These are phyloP conservation scores for Hypoxylon sp. DNA, from an alignment of 2,329 filamentous ascomycete genomes.

Conservation along the genomic window DNA sequence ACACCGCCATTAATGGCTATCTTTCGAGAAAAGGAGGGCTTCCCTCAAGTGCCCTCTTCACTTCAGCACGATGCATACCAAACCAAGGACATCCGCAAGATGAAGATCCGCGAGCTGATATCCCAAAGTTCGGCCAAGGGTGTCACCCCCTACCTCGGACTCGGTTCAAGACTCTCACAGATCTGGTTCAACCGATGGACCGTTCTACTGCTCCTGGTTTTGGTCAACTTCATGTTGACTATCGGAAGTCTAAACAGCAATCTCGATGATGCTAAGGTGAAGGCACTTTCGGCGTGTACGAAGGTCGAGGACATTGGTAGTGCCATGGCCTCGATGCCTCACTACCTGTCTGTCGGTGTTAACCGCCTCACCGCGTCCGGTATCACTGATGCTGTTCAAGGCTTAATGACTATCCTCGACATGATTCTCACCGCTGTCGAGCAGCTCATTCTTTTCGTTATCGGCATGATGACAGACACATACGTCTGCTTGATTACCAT, in stretches of 20 bases:
- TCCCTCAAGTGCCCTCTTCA: constrained; percentile 53
- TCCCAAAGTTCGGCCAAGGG: constrained; percentile 74
- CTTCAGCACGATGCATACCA: constrained; percentile 54
- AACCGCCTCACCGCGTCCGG: constrained; percentile 87
- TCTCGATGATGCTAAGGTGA: constrained; percentile 79
- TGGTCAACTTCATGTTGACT: constrained; percentile 84
- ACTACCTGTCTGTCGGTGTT: constrained; percentile 90
- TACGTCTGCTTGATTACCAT: constrained; percentile 92
- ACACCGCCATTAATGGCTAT: constrained; percentile 41
- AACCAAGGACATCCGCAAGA: constrained; percentile 46
- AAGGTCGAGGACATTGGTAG: constrained; percentile 94
- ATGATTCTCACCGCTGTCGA: constrained; percentile 87
- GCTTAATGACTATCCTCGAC: constrained; percentile 82
- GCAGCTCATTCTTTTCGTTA: constrained; percentile 89
- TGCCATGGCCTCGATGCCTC: constrained; percentile 97
- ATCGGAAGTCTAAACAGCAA: constrained; percentile 80
- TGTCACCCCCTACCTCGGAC: constrained; percentile 90
- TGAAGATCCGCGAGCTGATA: constrained; percentile 43
- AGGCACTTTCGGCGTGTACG: constrained; percentile 90
- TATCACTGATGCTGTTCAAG: constrained; percentile 84
- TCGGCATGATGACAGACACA: constrained; percentile 91
- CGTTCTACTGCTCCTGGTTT: constrained; percentile 85
- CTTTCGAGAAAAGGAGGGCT: constrained; percentile 50
- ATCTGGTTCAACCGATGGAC: constrained; percentile 99
- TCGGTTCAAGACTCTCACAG: constrained; percentile 91